A percentile compares a stretch with the other conserved stretches of the same genome.
phyloP scores from a whole-genome alignment of 257 asterid species.

The Solanum sitiens region DNA sequence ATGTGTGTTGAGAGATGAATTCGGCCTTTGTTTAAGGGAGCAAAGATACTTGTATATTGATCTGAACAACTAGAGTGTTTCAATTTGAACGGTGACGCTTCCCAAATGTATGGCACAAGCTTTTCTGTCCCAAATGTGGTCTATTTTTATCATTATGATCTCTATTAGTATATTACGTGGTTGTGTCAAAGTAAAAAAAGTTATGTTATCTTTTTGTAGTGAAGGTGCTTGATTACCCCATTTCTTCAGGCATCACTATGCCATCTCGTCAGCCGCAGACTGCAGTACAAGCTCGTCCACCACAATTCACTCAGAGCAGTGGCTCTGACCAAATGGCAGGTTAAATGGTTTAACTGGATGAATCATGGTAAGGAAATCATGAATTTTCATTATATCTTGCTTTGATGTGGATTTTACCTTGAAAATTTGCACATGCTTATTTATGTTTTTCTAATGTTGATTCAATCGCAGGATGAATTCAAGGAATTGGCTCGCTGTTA shows the following conservation, averaged over 20 bases:
- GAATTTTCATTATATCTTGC: background rate
- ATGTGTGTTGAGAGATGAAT: background rate
- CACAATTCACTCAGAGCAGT: conserved; percentile 14
- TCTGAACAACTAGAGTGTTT: background rate
- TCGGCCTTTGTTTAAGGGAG: background rate
- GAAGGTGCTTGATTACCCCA: background rate
- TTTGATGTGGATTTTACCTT: background rate
- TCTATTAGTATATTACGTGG: background rate
- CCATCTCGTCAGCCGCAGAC: conserved; percentile 13
- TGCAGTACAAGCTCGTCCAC: conserved; percentile 13
- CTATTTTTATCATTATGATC: background rate
- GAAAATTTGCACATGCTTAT: background rate
- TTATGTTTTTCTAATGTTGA: background rate
- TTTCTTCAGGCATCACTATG: conserved; percentile 9
- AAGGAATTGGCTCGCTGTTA: conserved; percentile 6
- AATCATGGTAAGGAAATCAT: conserved; percentile 4
- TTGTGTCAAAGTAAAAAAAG: background rate
- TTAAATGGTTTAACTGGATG: conserved; percentile 3
- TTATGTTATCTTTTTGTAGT: background rate
- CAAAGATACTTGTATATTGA: background rate
- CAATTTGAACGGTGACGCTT: background rate
- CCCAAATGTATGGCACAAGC: background rate
- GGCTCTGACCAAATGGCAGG: conserved; percentile 22
- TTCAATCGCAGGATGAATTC: background rate
- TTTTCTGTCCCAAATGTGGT: background rate